These are phyloP conservation scores for Themeda triandra DNA, from an alignment of 176 grass and related monocot species.

Conservation along the genomic window DNA sequence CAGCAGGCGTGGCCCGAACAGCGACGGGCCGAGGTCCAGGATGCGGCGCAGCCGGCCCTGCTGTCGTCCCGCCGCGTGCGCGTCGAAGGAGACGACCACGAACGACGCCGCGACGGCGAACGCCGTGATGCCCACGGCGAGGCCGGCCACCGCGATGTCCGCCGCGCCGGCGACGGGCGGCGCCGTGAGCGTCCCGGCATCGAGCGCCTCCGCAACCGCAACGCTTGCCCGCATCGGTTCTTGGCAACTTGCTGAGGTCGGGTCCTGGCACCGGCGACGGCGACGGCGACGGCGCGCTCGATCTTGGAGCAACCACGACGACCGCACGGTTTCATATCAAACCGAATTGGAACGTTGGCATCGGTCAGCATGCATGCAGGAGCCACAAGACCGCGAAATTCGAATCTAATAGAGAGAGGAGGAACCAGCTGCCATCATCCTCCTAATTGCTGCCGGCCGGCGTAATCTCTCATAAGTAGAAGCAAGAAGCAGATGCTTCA, in stretches of 20 bases:
- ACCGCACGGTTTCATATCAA: conserved; percentile 16
- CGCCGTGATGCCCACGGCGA: conserved; percentile 2
- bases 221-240: conserved; percentile 16
- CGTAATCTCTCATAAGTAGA: background rate
- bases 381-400: background rate
- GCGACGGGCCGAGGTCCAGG: conserved; percentile 24
- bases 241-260: background rate
- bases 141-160: background rate
- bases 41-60: conserved; percentile 20
- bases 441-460: background rate
- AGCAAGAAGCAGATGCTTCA: background rate
- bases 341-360: background rate
- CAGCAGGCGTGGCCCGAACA: conserved; percentile 20
- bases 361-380: background rate
- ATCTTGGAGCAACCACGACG: conserved; percentile 1
- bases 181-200: background rate
- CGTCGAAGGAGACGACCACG: conserved; percentile 29
- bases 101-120: conserved; percentile 16
- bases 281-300: background rate
- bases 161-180: background rate
- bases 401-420: background rate
- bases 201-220: conserved; percentile 14
- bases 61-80: background rate
- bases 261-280: background rate
- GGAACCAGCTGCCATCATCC: background rate